phyloP scores from a whole-genome alignment of 257 asterid genomes.

The Cruciata laevipes region DNA sequence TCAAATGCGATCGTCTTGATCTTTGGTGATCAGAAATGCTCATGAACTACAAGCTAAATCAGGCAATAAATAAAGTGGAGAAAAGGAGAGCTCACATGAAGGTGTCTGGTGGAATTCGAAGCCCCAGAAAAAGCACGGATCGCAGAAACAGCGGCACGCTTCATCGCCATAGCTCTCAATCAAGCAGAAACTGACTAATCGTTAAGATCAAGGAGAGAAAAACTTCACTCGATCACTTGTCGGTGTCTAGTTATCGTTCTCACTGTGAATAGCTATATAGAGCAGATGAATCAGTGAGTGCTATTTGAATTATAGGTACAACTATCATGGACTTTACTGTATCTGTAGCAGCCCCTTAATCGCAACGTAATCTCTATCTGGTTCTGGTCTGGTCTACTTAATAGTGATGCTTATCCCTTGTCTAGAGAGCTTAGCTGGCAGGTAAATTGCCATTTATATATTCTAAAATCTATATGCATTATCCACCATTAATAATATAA shows the following conservation, averaged over 20 bases:
- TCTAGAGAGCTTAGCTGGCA: neutral
- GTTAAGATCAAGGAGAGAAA: neutral
- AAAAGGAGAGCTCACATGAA: conserved; percentile 46
- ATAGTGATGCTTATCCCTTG: neutral
- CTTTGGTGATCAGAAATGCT: neutral
- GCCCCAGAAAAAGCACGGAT: conserved; percentile 46
- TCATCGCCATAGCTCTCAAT: conserved; percentile 56
- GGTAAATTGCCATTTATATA: neutral
- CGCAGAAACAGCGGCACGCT: conserved; percentile 55
- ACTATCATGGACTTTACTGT: neutral
- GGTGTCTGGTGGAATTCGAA: conserved; percentile 38
- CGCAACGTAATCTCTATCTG: neutral
- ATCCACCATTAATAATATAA: no score
- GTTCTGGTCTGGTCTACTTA: neutral
- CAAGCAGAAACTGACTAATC: neutral
- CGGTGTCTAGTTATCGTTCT: neutral
- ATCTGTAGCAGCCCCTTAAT: neutral
- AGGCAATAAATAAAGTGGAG: neutral
- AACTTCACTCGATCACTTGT: neutral
- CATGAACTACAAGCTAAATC: neutral
- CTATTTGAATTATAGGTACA: neutral
- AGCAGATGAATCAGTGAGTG: neutral
- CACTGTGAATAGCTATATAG: neutral
- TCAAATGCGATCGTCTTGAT: neutral
- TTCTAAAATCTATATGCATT: neutral